Conservation (phyloP, 2,329 filamentous ascomycete species). For the Fusarium sp. region DNA sequence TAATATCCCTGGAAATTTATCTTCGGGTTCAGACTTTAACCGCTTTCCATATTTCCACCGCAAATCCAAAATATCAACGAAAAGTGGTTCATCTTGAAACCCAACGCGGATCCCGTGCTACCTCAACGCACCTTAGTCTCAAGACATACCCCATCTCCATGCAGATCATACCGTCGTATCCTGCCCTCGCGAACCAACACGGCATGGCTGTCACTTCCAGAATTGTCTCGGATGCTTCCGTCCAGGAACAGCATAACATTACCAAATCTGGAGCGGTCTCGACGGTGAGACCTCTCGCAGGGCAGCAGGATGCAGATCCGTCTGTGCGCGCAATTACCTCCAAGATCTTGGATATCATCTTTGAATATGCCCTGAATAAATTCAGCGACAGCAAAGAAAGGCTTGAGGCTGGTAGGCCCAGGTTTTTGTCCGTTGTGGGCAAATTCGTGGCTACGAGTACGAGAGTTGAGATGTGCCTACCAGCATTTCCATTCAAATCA, state of each 20-base stretch:
- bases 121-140: background rate
- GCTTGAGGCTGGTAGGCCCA: background rate
- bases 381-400: conserved; percentile 5
- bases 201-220: background rate
- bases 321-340: background rate
- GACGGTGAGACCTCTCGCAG: background rate
- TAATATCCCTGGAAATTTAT: background rate
- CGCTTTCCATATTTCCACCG: background rate
- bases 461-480: conserved; percentile 35
- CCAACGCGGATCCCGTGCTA: background rate
- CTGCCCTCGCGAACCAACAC: background rate
- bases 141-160: background rate
- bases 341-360: background rate
- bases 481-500: conserved; percentile 46
- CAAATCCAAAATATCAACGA: background rate
- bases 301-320: background rate
- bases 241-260: background rate
- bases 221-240: background rate
- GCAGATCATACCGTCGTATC: background rate
- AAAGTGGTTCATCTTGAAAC: background rate
- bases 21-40: background rate
- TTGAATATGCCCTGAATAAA: conserved; percentile 11
- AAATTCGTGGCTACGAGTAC: background rate
- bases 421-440: background rate
- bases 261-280: background rate